These are phyloP conservation scores for Pogostemon cablin DNA, from an alignment of 257 asterid species.

Conservation along the genomic window DNA sequence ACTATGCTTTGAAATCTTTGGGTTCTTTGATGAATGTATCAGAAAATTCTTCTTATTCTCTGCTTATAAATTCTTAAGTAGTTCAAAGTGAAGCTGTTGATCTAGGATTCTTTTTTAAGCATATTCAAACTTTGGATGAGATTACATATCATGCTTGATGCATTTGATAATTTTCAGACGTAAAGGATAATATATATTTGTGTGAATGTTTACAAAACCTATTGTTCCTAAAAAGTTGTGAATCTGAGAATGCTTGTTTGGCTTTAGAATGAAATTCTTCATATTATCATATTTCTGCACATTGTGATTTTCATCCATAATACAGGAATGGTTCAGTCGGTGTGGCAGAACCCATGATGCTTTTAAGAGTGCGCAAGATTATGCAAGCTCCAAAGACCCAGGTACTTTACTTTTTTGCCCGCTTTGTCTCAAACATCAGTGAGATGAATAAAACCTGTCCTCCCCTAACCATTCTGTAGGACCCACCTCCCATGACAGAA, in stretches of 20 bases:
- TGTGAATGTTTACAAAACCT: not conserved
- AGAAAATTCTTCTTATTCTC: slow-evolving; percentile 11
- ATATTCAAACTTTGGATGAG: not conserved
- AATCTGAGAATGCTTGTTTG: slow-evolving; percentile 34
- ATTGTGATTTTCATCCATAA: slow-evolving; percentile 40
- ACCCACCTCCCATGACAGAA: slow-evolving; percentile 94
- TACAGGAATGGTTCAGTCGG: slow-evolving; percentile 72
- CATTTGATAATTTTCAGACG: too few relatives aligned
- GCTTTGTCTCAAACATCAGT: slow-evolving; percentile 25
- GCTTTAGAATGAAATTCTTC: slow-evolving; percentile 30
- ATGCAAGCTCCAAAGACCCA: slow-evolving; percentile 85
- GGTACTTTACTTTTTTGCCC: slow-evolving; percentile 51
- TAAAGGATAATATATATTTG: not conserved
- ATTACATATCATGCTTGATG: not conserved
- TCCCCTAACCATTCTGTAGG: slow-evolving; percentile 46
- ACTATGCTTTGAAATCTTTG: slow-evolving; percentile 17
- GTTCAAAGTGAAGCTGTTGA: slow-evolving; percentile 16
- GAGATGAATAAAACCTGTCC: slow-evolving; percentile 21
- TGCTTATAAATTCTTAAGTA: not conserved
- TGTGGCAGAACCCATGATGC: slow-evolving; percentile 67
- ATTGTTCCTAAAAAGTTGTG: slow-evolving; percentile 26
- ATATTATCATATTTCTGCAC: slow-evolving; percentile 32
- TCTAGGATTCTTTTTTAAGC: not conserved
- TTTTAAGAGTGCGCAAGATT: slow-evolving; percentile 59
- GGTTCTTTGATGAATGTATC: slow-evolving; percentile 11